Conservation (phyloP, 164 flowering plant genomes). For the Platanus orientalis region DNA sequence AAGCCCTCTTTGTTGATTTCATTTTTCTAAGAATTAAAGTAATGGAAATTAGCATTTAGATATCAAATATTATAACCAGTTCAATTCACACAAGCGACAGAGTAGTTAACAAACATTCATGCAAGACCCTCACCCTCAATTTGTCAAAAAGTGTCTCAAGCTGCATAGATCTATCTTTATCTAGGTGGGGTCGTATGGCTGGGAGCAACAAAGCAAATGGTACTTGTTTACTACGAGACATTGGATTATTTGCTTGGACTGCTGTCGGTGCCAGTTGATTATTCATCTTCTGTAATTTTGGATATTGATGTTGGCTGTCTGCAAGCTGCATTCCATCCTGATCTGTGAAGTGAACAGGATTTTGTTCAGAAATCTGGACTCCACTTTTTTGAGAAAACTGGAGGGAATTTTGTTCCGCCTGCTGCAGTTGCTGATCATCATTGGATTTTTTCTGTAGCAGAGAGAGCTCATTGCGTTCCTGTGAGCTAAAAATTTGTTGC, state of each 20-base stretch:
- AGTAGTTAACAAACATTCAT: not conserved
- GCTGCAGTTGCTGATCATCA: slow-evolving; percentile 27
- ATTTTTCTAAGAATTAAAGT: slow-evolving; percentile 46
- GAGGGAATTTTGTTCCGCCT: slow-evolving; percentile 24
- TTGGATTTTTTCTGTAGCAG: slow-evolving; percentile 31
- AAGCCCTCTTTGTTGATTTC: slow-evolving; percentile 77
- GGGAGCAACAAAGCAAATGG: slow-evolving; percentile 78
- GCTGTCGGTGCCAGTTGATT: slow-evolving; percentile 34
- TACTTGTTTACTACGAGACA: slow-evolving; percentile 47
- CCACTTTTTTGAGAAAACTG: slow-evolving; percentile 37
- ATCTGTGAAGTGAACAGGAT: slow-evolving; percentile 27
- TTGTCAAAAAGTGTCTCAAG: slow-evolving; percentile 54
- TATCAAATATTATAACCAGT: not conserved
- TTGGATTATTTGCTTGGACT: slow-evolving; percentile 33
- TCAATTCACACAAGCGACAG: not conserved
- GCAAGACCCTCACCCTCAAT: slow-evolving; percentile 52
- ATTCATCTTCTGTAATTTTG: slow-evolving; percentile 40
- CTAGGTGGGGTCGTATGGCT: slow-evolving; percentile 65
- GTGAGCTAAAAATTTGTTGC: slow-evolving; percentile 25
- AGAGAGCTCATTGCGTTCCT: slow-evolving; percentile 25
- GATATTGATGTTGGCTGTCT: slow-evolving; percentile 39
- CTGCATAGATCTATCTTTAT: slow-evolving; percentile 80
- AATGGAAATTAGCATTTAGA: not conserved
- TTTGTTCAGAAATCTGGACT: slow-evolving; percentile 36
- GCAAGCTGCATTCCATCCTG: slow-evolving; percentile 27